Conservation (phyloP, 225 moss, liverwort and hornwort genomes). For the Sphagnum tenellum region DNA sequence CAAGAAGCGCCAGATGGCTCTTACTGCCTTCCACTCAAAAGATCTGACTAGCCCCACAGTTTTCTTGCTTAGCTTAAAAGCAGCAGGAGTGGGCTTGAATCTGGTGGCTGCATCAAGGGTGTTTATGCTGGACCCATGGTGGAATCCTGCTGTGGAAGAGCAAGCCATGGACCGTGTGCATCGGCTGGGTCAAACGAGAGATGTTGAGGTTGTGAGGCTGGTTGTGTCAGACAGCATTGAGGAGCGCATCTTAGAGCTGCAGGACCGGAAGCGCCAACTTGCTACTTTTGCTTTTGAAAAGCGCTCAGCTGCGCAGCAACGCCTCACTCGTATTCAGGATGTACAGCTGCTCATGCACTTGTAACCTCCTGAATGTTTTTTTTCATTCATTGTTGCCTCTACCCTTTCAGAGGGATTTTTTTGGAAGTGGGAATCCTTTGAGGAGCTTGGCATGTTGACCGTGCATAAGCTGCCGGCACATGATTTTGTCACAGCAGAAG, state of each 20-base stretch:
- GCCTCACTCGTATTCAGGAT: slow-evolving; percentile 38
- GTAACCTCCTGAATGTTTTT: background rate
- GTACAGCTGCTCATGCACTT: slow-evolving; percentile 56
- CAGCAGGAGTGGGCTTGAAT: slow-evolving; percentile 54
- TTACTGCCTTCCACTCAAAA: slow-evolving; percentile 24
- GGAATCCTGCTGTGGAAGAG: slow-evolving; percentile 60
- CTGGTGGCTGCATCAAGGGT: slow-evolving; percentile 51
- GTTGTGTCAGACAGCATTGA: slow-evolving; percentile 46
- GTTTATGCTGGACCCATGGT: slow-evolving; percentile 58
- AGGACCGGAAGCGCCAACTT: slow-evolving; percentile 49
- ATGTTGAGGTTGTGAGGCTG: slow-evolving; percentile 45
- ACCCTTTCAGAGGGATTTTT: too few relatives aligned
- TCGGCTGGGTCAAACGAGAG: slow-evolving; percentile 48
- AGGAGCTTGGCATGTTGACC: too few relatives aligned
- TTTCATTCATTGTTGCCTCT: too few relatives aligned
- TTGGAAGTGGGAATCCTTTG: too few relatives aligned
- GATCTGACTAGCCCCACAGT: slow-evolving; percentile 24
- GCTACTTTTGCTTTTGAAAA: slow-evolving; percentile 41
- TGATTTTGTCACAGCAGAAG: too few relatives aligned
- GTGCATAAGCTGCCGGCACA: too few relatives aligned
- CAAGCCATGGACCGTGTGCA: slow-evolving; percentile 61
- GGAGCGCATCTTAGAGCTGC: slow-evolving; percentile 43
- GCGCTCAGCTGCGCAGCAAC: slow-evolving; percentile 38
- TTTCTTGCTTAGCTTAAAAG: slow-evolving; percentile 49
- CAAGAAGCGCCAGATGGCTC: slow-evolving; percentile 32